phyloP scores from a whole-genome alignment of 176 grass and related monocot species.

The Triticum timopheevii region DNA sequence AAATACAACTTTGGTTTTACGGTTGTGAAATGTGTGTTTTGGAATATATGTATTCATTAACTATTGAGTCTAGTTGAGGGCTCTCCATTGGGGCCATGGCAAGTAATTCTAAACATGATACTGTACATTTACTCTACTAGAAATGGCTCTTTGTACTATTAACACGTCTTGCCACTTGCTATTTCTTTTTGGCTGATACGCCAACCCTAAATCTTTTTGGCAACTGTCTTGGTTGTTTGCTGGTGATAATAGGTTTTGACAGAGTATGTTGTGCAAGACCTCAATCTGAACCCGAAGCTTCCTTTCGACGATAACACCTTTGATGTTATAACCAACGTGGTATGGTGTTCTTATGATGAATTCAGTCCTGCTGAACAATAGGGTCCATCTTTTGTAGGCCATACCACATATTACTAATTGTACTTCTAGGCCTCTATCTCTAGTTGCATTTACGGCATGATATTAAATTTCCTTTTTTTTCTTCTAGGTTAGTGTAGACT shows the following conservation, averaged over 20 bases:
- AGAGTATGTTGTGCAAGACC: slow-evolving; percentile 90
- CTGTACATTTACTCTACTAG: neutral
- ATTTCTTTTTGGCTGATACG: neutral
- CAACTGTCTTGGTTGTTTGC: neutral
- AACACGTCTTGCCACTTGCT: neutral
- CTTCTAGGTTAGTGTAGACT: slow-evolving; percentile 94
- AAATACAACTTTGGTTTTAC: neutral
- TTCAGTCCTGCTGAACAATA: neutral
- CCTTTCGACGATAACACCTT: slow-evolving; percentile 83
- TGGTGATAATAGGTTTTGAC: slow-evolving; percentile 65
- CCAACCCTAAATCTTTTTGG: neutral
- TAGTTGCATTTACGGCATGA: neutral
- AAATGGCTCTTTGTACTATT: neutral
- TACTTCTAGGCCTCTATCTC: neutral
- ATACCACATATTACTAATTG: neutral
- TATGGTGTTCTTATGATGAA: slow-evolving; percentile 28
- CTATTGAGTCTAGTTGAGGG: neutral
- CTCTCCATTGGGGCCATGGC: neutral
- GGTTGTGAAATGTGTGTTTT: neutral
- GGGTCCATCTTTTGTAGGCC: neutral
- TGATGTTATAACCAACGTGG: slow-evolving; percentile 96
- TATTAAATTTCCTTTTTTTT: neutral
- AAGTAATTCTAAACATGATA: neutral
- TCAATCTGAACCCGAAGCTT: slow-evolving; percentile 84
- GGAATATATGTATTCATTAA: neutral